Percentiles rank a stretch among this genome's conserved stretches.
These are phyloP conservation scores for Rutidosis leptorrhynchoides DNA, from an alignment of 129 eudicot genomes.

Conservation along the genomic window DNA sequence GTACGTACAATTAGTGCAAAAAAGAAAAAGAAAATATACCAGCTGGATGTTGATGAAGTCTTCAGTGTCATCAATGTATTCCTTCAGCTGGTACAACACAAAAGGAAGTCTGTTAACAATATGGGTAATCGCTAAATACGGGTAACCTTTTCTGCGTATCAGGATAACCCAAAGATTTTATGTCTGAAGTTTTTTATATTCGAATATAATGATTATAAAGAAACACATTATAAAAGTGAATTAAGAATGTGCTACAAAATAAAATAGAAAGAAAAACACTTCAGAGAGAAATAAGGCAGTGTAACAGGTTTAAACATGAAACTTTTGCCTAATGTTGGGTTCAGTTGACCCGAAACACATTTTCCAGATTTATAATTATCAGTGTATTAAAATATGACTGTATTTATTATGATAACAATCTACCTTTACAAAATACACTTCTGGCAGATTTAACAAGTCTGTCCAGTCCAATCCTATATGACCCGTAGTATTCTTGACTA, in stretches of 20 bases:
- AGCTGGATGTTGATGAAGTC: slow-evolving; percentile 93
- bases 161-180: background rate
- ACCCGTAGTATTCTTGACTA: background rate
- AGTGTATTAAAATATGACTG: background rate
- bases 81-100: slow-evolving; percentile 69
- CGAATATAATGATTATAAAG: background rate
- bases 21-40: slow-evolving; percentile 48
- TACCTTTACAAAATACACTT: background rate
- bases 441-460: background rate
- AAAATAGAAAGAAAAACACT: background rate
- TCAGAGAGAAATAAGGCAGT: background rate
- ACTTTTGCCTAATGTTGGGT: background rate
- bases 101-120: slow-evolving; percentile 17
- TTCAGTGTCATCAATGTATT: slow-evolving; percentile 96
- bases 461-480: background rate
- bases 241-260: background rate
- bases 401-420: background rate
- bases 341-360: background rate
- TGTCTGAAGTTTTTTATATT: background rate
- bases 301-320: background rate
- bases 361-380: background rate
- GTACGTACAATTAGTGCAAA: background rate
- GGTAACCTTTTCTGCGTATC: background rate
- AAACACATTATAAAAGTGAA: background rate
- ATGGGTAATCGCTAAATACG: background rate